phyloP scores from a whole-genome alignment of 805 yeast species.

The Metschnikowia drakensbergensis region DNA sequence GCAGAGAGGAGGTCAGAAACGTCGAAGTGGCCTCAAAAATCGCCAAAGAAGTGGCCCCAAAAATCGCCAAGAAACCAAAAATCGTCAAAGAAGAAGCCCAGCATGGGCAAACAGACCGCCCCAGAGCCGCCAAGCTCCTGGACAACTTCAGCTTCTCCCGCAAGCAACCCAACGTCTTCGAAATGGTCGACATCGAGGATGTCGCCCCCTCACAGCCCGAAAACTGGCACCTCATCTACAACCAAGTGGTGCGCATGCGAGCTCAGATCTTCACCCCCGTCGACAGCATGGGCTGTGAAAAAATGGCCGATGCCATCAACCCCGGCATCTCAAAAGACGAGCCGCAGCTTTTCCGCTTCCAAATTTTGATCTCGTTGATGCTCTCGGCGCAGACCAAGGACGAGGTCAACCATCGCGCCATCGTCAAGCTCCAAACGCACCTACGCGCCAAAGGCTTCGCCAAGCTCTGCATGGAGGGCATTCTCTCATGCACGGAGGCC shows the following conservation, averaged over 20 bases:
- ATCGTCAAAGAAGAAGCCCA: not conserved
- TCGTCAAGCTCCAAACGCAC: slow-evolving; percentile 53
- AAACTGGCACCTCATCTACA: slow-evolving; percentile 55
- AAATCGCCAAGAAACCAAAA: no score
- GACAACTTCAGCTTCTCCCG: slow-evolving; percentile 1
- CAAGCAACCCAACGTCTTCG: slow-evolving; percentile 12
- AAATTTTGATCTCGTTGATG: slow-evolving; percentile 75
- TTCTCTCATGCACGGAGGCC: slow-evolving; percentile 46
- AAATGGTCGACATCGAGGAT: slow-evolving; percentile 8
- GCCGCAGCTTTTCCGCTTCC: slow-evolving; percentile 56
- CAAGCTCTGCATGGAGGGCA: slow-evolving; percentile 58
- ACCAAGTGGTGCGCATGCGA: slow-evolving; percentile 65
- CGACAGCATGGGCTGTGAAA: slow-evolving; percentile 82
- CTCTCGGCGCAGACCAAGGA: slow-evolving; percentile 91
- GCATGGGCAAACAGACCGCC: not conserved
- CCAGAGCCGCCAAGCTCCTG: slow-evolving; percentile 1
- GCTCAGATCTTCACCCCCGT: slow-evolving; percentile 71
- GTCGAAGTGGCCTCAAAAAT: no score
- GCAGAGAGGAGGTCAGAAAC: no score
- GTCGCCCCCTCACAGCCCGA: slow-evolving; percentile 12
- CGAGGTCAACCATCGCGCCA: slow-evolving; percentile 74
- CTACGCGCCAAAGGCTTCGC: slow-evolving; percentile 35
- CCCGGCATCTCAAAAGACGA: slow-evolving; percentile 28
- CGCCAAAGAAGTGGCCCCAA: no score
- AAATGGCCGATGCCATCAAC: slow-evolving; percentile 44